A percentile compares a stretch with the other conserved stretches of the same genome.
Conservation (phyloP, 257 asterid genomes). For the Solanum virginianum region DNA sequence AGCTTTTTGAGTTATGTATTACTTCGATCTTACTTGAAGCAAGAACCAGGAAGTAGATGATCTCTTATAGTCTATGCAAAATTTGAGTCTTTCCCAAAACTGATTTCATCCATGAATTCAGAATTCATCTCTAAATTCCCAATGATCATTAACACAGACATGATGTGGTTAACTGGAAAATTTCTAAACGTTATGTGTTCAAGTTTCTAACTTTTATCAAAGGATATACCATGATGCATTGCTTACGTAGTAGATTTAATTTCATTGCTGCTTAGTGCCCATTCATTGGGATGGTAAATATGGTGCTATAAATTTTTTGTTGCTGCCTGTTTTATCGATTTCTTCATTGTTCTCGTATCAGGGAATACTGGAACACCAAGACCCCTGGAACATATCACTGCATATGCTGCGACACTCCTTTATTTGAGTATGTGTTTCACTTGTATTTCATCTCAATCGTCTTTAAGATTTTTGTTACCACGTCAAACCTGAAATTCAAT, state of each 20-base stretch:
- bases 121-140: not conserved
- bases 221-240: not conserved
- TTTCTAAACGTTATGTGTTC: not conserved
- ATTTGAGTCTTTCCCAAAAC: not conserved
- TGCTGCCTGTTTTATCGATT: not conserved
- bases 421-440: constrained; percentile 50
- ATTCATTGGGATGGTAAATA: not conserved
- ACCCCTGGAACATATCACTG: constrained; percentile 77
- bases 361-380: constrained; percentile 88
- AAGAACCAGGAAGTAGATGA: not conserved
- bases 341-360: constrained; percentile 8
- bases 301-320: not conserved
- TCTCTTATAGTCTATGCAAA: not conserved
- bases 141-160: not conserved
- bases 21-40: not conserved
- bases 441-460: not conserved
- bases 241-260: not conserved
- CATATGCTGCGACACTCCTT: constrained; percentile 84
- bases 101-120: not conserved
- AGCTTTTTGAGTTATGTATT: not conserved
- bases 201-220: not conserved
- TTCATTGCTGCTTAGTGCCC: not conserved
- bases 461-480: not conserved
- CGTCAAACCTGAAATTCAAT: not conserved
- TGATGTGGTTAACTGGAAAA: not conserved